Evolutionary conservation across 2,329 filamentous ascomycete genomes (phyloP).

Genomic region (Periconia digitata): DNA sequence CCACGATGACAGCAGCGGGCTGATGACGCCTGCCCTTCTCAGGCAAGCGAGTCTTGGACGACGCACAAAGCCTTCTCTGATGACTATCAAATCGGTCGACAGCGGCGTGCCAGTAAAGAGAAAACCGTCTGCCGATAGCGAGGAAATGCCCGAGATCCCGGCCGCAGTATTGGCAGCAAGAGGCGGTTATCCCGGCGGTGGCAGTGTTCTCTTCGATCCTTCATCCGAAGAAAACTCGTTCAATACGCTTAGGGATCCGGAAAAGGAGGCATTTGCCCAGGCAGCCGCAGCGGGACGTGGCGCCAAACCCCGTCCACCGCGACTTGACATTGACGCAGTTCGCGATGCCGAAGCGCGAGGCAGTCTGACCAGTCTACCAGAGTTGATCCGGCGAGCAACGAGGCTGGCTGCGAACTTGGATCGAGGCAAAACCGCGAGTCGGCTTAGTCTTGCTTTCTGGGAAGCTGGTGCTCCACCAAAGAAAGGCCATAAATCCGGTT

Average conservation of each 20-base stretch:
- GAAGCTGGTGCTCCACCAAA: conserved; percentile 39
- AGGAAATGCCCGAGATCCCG: conserved; percentile 22
- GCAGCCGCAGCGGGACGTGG: conserved; percentile 44
- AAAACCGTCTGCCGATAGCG: conserved; percentile 15
- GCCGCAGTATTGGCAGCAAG: conserved; percentile 27
- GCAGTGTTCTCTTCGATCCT: conserved; percentile 38
- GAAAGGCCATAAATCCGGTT: conserved; percentile 51
- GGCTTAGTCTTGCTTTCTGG: conserved; percentile 56
- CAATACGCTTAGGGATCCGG: conserved; percentile 29
- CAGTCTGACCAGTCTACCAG: conserved; percentile 87
- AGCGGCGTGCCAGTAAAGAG: conserved; percentile 22
- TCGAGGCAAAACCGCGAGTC: conserved; percentile 69
- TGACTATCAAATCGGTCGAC: conserved; percentile 50
- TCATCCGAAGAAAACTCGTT: conserved; percentile 39
- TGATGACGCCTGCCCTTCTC: conserved; percentile 41
- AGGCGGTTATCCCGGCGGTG: conserved; percentile 24
- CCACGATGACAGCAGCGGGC: conserved; percentile 38
- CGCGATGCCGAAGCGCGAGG: conserved; percentile 79
- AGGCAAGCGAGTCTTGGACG: conserved; percentile 53
- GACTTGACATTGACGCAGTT: conserved; percentile 79
- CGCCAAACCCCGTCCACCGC: conserved; percentile 61
- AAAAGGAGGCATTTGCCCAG: conserved; percentile 31
- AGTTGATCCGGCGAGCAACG: conserved; percentile 87
- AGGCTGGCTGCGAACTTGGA: conserved; percentile 85
- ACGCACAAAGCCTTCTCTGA: conserved; percentile 50